Evolutionary conservation across 2,329 filamentous ascomycete species (phyloP), one percentile per base, ranked within the genome.

Genomic region (Monosporascus cannonballus): DNA sequence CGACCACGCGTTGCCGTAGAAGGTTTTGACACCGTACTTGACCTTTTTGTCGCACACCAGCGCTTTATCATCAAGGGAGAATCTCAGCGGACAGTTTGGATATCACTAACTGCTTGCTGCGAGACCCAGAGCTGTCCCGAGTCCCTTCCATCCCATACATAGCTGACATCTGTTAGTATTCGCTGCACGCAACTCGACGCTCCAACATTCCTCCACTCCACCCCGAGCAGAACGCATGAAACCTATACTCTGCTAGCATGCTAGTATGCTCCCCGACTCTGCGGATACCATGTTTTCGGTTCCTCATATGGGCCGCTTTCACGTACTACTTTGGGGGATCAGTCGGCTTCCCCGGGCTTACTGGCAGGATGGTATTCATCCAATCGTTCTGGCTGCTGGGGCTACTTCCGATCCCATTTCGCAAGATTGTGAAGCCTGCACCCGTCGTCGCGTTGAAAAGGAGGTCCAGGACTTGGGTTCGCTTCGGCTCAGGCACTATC

Each of bases 21-120:
- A 71, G 2, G 65, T 70, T 27, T 67, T 79, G 7, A 77, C 69
- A 1, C 73, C 72, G 57, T 73, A 72, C 47, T 55, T 60, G 47
- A 25, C 20, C 47, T 51, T 37, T 46, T 27, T 30, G 48, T 55
- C 27, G 17, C 34, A 51, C 9, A 14, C 34, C 11, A 41, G 44
- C 34, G 11, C 34, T n/a, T 14, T 9, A 17, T 6, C 11, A 3
- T 41, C 27, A 22, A 24, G 17, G 9, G 14, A 18, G 17, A 8
- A 3, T 6, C 24, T 30, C 22, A 24, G 5, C 4, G 14, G 20
- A 11, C 9, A 20, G n/a, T n/a, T 42, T 30, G n/a, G 8, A 44
- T 15, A n/a, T 25, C 25, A 41, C 44, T 53, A 45, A 56, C 56
- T 42, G 53, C 50, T 44, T 54, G 46, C 51, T 56, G 47, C 7